Conservation (phyloP, 306 rosid genomes). For the Mimosa bimucronata region DNA sequence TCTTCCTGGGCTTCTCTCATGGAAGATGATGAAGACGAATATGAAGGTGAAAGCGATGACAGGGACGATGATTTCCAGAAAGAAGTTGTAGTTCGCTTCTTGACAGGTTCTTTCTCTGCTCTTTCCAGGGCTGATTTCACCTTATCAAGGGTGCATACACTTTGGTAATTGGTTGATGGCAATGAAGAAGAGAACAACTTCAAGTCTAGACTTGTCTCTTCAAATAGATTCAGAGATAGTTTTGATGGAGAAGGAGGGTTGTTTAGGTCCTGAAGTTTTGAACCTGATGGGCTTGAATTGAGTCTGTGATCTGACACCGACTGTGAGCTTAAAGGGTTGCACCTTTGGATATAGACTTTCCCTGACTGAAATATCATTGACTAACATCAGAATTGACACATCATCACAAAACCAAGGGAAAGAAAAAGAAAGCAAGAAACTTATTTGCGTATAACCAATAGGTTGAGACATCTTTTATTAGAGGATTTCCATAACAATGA, state of each 20-base stretch:
- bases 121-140: slow-evolving; percentile 91
- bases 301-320: slow-evolving; percentile 43
- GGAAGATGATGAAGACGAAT: slow-evolving; percentile 70
- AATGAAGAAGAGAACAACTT: slow-evolving; percentile 59
- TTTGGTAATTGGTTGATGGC: slow-evolving; percentile 65
- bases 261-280: slow-evolving; percentile 74
- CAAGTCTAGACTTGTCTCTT: slow-evolving; percentile 68
- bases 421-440: neutral
- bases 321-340: slow-evolving; percentile 47
- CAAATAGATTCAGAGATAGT: slow-evolving; percentile 63
- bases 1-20: slow-evolving; percentile 69
- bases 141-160: slow-evolving; percentile 93
- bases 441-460: neutral
- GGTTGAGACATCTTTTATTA: neutral
- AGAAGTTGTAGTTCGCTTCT: slow-evolving; percentile 53
- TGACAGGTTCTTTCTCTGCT: slow-evolving; percentile 86
- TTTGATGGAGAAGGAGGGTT: slow-evolving; percentile 69
- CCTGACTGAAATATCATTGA: slow-evolving; percentile 71
- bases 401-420: neutral
- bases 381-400: neutral
- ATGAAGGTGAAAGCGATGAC: slow-evolving; percentile 59
- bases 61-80: slow-evolving; percentile 53
- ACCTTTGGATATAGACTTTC: slow-evolving; percentile 76
- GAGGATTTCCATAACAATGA: neutral
- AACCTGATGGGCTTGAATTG: slow-evolving; percentile 45